Conservation (phyloP, 345 rosid genomes). For the Hirschfeldia incana region DNA sequence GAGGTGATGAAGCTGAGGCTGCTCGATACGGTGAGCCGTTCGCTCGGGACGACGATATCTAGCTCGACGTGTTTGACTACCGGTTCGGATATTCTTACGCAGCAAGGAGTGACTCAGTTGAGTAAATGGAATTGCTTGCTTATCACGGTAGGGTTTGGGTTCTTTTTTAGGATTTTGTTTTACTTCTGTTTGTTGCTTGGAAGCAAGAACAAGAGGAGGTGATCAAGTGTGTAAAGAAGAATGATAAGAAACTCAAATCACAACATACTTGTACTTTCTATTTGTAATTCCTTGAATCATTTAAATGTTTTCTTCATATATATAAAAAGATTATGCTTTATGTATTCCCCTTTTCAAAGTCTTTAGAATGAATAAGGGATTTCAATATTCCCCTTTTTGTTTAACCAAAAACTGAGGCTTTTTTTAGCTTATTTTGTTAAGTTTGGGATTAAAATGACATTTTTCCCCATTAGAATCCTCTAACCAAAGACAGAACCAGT, state of each 20-base stretch:
- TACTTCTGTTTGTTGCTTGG: constrained; percentile 78
- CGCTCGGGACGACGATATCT: constrained; percentile 64
- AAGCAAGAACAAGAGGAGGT: constrained; percentile 44
- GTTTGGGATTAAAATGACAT: too few species aligned
- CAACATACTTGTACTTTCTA: constrained; percentile 17
- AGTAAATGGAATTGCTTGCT: constrained; percentile 81
- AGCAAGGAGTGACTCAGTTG: constrained; percentile 69
- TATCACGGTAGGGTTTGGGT: constrained; percentile 86
- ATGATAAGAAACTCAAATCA: neutral
- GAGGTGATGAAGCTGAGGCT: constrained; percentile 48
- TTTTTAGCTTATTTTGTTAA: too few species aligned
- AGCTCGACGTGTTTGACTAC: constrained; percentile 80
- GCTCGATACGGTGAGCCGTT: constrained; percentile 50
- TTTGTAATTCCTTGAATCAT: constrained; percentile 18
- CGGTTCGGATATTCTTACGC: constrained; percentile 61
- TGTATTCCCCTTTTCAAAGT: constrained; percentile 1
- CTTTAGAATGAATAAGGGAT: neutral
- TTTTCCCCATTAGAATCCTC: too few species aligned
- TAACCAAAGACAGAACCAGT: too few species aligned
- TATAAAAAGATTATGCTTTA: neutral
- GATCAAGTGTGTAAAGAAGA: neutral
- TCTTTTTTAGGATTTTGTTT: constrained; percentile 80
- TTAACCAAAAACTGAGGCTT: too few species aligned
- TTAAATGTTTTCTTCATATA: neutral
- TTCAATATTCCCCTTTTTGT: neutral